Evolutionary conservation across 352 stramenopile genomes (phyloP).

Genomic region (Pythium plurisporium): DNA sequence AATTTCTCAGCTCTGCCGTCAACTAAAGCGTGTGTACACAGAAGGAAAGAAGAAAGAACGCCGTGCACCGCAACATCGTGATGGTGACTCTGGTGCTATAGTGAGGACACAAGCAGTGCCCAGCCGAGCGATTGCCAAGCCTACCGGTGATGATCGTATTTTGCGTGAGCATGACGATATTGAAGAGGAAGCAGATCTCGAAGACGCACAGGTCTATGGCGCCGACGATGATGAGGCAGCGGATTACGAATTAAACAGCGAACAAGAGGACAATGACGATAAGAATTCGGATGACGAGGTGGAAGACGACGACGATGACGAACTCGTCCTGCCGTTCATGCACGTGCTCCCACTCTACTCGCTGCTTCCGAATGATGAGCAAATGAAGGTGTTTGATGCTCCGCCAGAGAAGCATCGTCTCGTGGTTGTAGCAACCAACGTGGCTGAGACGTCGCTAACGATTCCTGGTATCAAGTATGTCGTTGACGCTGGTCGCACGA

Average conservation of each 20-base stretch:
- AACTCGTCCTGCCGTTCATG: conserved; percentile 67
- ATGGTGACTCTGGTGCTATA: conserved; percentile 5
- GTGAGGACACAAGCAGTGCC: background rate
- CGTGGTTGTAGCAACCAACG: conserved; percentile 97
- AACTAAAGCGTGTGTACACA: conserved; percentile 54
- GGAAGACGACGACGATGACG: conserved; percentile 69
- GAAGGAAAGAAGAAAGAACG: conserved; percentile 35
- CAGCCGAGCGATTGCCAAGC: background rate
- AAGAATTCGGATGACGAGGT: conserved; percentile 78
- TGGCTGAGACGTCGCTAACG: conserved; percentile 97
- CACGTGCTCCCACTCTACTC: conserved; percentile 97
- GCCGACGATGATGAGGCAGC: conserved; percentile 39
- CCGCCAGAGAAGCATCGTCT: conserved; percentile 88
- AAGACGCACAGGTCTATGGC: conserved; percentile 62
- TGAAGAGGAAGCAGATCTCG: conserved; percentile 72
- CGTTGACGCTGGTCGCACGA: conserved; percentile 95
- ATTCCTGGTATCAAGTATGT: conserved; percentile 96
- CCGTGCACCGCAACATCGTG: conserved; percentile 18
- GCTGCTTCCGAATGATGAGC: conserved; percentile 94
- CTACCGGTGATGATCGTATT: conserved; percentile 35
- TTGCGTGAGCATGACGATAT: conserved; percentile 78
- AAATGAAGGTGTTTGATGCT: conserved; percentile 88
- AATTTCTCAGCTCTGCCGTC: conserved; percentile 89
- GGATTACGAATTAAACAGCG: conserved; percentile 37
- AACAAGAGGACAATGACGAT: conserved; percentile 48